Conservation (phyloP, 2,329 filamentous ascomycete species). For the Neonectria punicea region DNA sequence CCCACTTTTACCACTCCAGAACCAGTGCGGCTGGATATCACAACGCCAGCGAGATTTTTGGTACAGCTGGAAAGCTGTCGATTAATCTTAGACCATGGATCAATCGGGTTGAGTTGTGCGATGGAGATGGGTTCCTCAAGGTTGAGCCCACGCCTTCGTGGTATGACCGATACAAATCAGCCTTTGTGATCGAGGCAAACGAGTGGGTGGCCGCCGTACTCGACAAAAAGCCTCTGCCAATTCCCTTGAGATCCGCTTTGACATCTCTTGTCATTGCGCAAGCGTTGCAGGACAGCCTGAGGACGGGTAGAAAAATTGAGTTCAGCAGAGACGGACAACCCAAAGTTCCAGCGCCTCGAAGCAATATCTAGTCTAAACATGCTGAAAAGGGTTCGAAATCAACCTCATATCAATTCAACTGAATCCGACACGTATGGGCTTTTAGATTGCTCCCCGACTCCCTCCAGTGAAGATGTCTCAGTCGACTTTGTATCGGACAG, state of each 20-base stretch:
- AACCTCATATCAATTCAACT: background rate
- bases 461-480: background rate
- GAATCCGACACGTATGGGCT: background rate
- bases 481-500: too few species aligned
- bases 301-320: background rate
- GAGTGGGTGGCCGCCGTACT: background rate
- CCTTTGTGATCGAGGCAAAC: background rate
- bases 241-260: background rate
- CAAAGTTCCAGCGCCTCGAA: background rate
- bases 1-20: slow-evolving; percentile 4
- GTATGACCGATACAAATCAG: background rate
- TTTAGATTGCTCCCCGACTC: background rate
- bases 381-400: background rate
- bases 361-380: background rate
- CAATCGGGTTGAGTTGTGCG: background rate
- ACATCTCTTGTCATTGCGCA: background rate
- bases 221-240: background rate
- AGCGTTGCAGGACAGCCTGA: background rate
- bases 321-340: background rate
- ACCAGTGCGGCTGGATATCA: background rate
- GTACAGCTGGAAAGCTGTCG: background rate
- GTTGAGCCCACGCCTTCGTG: background rate
- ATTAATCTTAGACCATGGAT: background rate
- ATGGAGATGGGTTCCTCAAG: background rate
- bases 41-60: background rate